Conservation (phyloP, 2,329 filamentous ascomycete genomes). For the Fusarium incarnatum region DNA sequence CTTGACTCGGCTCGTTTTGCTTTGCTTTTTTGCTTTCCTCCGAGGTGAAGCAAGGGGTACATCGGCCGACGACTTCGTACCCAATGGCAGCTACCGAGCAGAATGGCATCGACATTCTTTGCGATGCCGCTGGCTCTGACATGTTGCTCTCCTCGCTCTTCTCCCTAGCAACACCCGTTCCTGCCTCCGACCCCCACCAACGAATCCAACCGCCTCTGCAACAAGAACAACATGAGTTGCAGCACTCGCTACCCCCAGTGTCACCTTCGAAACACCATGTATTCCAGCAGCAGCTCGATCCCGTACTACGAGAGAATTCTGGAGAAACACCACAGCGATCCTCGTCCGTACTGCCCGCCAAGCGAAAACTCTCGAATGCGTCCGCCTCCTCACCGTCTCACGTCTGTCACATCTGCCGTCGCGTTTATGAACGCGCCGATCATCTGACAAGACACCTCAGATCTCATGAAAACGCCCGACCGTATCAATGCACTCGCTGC, state of each 20-base stretch:
- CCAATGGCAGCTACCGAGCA: constrained; percentile 43
- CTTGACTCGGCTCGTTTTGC: constrained; percentile 4
- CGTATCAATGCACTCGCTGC: constrained; percentile 46
- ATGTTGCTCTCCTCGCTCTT: constrained; percentile 46
- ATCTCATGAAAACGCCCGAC: constrained; percentile 46
- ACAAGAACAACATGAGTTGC: constrained; percentile 35
- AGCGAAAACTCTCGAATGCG: constrained; percentile 44
- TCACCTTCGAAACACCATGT: constrained; percentile 33
- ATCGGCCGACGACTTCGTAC: constrained; percentile 1
- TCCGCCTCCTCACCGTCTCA: constrained; percentile 44
- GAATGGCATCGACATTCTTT: constrained; percentile 47
- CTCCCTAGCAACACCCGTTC: constrained; percentile 39
- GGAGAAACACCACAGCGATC: constrained; percentile 23
- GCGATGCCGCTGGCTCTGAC: constrained; percentile 46
- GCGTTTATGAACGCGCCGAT: constrained; percentile 46
- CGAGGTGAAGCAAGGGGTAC: constrained; percentile 17
- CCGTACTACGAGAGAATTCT: constrained; percentile 26
- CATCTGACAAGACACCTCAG: constrained; percentile 45
- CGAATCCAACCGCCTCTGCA: constrained; percentile 26
- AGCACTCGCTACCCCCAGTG: constrained; percentile 26
- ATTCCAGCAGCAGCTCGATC: constrained; percentile 37
- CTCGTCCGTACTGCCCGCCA: constrained; percentile 33
- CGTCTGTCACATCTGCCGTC: constrained; percentile 46
- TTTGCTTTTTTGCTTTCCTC: not conserved
- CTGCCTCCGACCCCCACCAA: constrained; percentile 36